Evolutionary conservation across 495 filamentous ascomycete species (phyloP), one percentile per base, ranked within the genome.

Genomic region (Daldinia childiae): DNA sequence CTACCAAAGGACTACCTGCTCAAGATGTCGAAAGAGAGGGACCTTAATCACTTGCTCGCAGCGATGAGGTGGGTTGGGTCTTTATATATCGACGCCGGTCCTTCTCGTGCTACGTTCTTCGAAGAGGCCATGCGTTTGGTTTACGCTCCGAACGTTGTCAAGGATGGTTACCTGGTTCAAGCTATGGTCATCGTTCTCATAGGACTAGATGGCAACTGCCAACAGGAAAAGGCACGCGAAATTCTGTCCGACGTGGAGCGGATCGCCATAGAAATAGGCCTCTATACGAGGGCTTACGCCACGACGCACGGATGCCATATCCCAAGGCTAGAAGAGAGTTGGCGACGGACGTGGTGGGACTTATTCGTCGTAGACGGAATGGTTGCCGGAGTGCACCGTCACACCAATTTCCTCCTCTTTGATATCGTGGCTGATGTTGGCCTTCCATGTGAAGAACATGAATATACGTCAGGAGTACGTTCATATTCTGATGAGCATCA

Each of bases 261-360:
- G 43, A 71, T 92, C 56, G 92, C 92, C 14, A 82, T 95, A 21
- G 89, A 93, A 59, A 82, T 95, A 26, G 90, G 91, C 1, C 84
- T 97, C 81, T 88, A 97, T 78, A 87, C 86, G 64, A 79, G 82
- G 57, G 74, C 81, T 19, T 87, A 84, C 72, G 84, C 86, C 21
- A 69, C 78, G 1, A 64, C 81, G 3, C 76, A 85, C 59, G 84
- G 83, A n/a, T 77, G 77, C 41, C 80, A 81, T 21, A 82, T 84
- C 54, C 79, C 80, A 19, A 79, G 85, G 32, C 65, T 87, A 36
- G 86, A 87, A 69, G 94, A 97, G 75, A 90, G 90, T 74, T 89
- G 92, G 85, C 85, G 93, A 27, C 86, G 94, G 43, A 97, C 93
- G 15, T 97, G 93, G 93, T 97, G 93, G 93, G 92, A 96, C 71